Evolutionary conservation across 1,284 basidiomycete genomes (phyloP).

Genomic region (Spongiforma sp.): DNA sequence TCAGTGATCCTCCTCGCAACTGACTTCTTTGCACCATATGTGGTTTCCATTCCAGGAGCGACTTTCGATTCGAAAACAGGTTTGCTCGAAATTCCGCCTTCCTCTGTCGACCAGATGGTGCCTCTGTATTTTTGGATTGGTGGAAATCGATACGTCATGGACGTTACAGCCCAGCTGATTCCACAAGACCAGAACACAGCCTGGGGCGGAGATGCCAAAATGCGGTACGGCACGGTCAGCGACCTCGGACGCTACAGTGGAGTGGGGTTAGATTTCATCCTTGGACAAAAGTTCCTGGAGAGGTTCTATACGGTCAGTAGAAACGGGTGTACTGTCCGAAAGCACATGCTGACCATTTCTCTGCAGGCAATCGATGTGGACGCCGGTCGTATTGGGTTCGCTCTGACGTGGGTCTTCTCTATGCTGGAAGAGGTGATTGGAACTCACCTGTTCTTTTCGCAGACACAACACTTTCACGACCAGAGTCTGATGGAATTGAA

Average conservation of each 20-base stretch:
- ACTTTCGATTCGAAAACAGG: constrained; percentile 8
- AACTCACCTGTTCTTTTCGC: too few relatives aligned
- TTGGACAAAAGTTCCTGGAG: constrained; percentile 37
- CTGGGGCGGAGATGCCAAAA: constrained; percentile 17
- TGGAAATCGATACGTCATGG: constrained; percentile 20
- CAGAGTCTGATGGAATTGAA: too few relatives aligned
- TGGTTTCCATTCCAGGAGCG: constrained; percentile 28
- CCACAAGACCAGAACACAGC: constrained; percentile 23
- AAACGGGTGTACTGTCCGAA: background rate
- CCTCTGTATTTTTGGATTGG: constrained; percentile 27
- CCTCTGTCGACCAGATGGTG: constrained; percentile 24
- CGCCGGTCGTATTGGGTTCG: too few relatives aligned
- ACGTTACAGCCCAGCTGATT: constrained; percentile 31
- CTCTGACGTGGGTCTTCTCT: too few relatives aligned
- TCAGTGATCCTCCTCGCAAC: constrained; percentile 27
- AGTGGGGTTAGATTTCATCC: constrained; percentile 27
- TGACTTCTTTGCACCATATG: constrained; percentile 25
- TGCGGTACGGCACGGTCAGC: constrained; percentile 24
- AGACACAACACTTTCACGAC: too few relatives aligned
- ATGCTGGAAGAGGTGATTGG: too few relatives aligned
- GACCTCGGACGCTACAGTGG: constrained; percentile 14
- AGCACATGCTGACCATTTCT: background rate
- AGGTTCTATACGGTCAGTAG: constrained; percentile 32
- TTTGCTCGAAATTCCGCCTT: constrained; percentile 26
- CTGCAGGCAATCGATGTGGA: background rate